Percentiles rank a stretch among this genome's conserved stretches.
Conservation (phyloP, 352 stramenopile species). For the Globisporangium canariense region DNA sequence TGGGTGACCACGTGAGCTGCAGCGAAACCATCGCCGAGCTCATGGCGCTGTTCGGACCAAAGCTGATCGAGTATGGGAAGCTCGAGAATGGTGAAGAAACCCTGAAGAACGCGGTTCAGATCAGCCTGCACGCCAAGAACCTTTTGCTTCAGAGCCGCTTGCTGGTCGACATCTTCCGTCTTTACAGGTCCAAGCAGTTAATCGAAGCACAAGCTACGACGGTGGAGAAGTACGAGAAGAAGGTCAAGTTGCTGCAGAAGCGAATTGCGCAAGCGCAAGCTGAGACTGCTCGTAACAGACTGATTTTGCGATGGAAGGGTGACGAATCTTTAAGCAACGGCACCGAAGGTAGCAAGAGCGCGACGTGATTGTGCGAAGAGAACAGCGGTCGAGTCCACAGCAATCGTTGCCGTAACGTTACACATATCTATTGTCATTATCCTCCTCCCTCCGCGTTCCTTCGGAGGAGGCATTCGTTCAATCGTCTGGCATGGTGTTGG, state of each 20-base stretch:
- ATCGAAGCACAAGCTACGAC: slow-evolving; percentile 38
- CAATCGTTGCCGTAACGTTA: neutral
- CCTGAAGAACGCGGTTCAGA: slow-evolving; percentile 51
- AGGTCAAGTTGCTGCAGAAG: slow-evolving; percentile 40
- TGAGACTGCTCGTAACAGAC: slow-evolving; percentile 31
- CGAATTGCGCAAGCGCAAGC: slow-evolving; percentile 45
- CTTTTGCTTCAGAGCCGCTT: slow-evolving; percentile 63
- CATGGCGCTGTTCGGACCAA: slow-evolving; percentile 64
- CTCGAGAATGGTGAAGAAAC: slow-evolving; percentile 54
- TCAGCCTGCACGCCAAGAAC: slow-evolving; percentile 61
- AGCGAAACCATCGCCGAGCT: slow-evolving; percentile 59
- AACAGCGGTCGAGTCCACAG: neutral
- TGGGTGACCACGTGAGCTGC: slow-evolving; percentile 44
- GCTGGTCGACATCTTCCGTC: slow-evolving; percentile 49
- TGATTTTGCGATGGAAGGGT: slow-evolving; percentile 50
- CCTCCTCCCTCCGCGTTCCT: neutral
- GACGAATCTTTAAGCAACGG: slow-evolving; percentile 7
- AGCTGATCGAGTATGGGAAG: slow-evolving; percentile 38
- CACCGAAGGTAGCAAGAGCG: neutral
- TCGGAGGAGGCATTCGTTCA: too few relatives aligned
- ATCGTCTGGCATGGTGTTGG: too few relatives aligned
- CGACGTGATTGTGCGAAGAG: neutral
- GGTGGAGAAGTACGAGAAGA: slow-evolving; percentile 66
- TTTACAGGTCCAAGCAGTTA: slow-evolving; percentile 43
- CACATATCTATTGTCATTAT: slow-evolving; percentile 12